Conservation (phyloP, 306 rosid species). For the Hippophae tibetana region DNA sequence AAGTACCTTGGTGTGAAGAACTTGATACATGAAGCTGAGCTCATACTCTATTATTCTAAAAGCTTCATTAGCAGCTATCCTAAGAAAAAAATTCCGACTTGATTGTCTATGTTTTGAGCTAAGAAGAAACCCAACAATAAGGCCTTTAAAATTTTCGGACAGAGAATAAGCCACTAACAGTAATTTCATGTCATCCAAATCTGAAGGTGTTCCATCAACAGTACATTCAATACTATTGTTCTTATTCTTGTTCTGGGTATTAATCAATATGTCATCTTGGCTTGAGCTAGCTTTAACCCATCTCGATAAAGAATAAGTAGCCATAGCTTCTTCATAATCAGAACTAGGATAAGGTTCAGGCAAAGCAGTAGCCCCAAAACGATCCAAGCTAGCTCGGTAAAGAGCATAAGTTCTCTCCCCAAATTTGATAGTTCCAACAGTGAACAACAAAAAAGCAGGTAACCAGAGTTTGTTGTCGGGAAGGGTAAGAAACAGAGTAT, state of each 20-base stretch:
- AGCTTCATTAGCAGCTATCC: not conserved
- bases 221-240: not conserved
- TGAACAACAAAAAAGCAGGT: not conserved
- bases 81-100: not conserved
- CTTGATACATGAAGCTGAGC: conserved; percentile 3
- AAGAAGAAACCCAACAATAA: conserved; percentile 4
- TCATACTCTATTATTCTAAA: not conserved
- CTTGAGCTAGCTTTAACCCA: not conserved
- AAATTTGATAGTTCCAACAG: not conserved
- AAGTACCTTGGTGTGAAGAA: conserved; percentile 2
- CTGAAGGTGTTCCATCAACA: not conserved
- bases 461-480: not conserved
- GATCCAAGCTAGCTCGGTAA: not conserved
- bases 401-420: not conserved
- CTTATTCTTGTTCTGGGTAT: not conserved
- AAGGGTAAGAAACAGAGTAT: not conserved
- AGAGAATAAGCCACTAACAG: not conserved
- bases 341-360: not conserved
- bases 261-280: not conserved
- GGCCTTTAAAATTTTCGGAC: conserved; percentile 3
- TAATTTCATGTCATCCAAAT: not conserved
- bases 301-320: not conserved
- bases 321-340: not conserved
- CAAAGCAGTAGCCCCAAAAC: not conserved
- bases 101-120: not conserved